Evolutionary conservation across 129 eudicot genomes (phyloP).

Genomic region (Deinandra increscens): DNA sequence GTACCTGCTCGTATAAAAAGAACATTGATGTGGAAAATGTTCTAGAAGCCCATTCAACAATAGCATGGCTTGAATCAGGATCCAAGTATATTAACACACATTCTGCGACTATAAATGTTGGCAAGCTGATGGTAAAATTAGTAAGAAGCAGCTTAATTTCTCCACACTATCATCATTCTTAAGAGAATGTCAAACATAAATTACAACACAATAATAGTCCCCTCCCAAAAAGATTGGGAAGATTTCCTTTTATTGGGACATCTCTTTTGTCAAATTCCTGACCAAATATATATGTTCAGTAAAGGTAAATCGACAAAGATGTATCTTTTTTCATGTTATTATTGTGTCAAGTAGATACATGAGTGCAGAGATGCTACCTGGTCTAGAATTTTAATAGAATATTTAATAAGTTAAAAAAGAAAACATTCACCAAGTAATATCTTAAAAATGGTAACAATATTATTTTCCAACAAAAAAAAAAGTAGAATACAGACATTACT

Average conservation of each 20-base stretch:
- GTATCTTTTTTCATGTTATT: neutral
- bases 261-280: conserved; percentile 10
- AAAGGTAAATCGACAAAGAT: neutral
- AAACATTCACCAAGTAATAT: conserved; percentile 3
- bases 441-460: neutral
- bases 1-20: conserved; percentile 98
- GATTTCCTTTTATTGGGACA: neutral
- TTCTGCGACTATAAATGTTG: conserved; percentile 99
- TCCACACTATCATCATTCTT: neutral
- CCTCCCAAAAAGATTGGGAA: neutral
- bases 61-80: conserved; percentile 81
- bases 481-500: neutral
- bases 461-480: neutral
- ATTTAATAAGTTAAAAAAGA: neutral
- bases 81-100: conserved; percentile 94
- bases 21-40: conserved; percentile 77
- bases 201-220: neutral
- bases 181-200: neutral
- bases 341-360: neutral
- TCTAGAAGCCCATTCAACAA: conserved; percentile 92
- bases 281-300: conserved; percentile 2
- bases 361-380: neutral
- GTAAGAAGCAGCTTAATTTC: conserved; percentile 42
- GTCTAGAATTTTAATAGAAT: neutral
- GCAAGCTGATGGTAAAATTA: conserved; percentile 92